These are phyloP conservation scores for Trichoderma reesei DNA, from an alignment of 495 filamentous ascomycete genomes.

Conservation along the genomic window DNA sequence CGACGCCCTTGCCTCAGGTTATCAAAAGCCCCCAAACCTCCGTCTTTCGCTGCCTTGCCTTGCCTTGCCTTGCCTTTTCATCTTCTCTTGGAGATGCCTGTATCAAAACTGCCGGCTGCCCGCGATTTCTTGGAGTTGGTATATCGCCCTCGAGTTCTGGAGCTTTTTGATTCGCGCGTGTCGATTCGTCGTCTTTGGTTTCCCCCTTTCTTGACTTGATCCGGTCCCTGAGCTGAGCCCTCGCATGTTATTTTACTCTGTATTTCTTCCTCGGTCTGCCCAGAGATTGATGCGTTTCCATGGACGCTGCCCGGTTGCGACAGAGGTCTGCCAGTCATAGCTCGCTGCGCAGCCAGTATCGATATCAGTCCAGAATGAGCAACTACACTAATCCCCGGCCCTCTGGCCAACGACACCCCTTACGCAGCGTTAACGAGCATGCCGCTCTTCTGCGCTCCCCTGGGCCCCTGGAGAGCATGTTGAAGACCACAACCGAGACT, in stretches of 20 bases:
- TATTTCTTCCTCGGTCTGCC: not conserved
- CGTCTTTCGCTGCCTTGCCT: not conserved
- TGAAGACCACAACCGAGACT: constrained; percentile 59
- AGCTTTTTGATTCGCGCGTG: not conserved
- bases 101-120: not conserved
- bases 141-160: not conserved
- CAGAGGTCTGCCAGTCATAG: constrained; percentile 8
- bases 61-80: not conserved
- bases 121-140: constrained; percentile 2
- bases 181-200: not conserved
- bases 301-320: not conserved
- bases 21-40: no score
- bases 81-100: not conserved
- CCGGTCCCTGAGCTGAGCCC: not conserved
- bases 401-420: constrained; percentile 21
- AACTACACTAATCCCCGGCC: constrained; percentile 13
- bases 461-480: constrained; percentile 49
- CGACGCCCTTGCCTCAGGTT: no score
- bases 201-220: not conserved
- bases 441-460: constrained; percentile 29
- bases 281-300: not conserved
- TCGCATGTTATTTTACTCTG: not conserved
- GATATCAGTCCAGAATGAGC: constrained; percentile 5
- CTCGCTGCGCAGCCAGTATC: constrained; percentile 6
- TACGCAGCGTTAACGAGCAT: constrained; percentile 29